Base-by-base conservation (phyloP, 2,329 filamentous ascomycete species). In the Clonostachys chloroleuca region DNA sequence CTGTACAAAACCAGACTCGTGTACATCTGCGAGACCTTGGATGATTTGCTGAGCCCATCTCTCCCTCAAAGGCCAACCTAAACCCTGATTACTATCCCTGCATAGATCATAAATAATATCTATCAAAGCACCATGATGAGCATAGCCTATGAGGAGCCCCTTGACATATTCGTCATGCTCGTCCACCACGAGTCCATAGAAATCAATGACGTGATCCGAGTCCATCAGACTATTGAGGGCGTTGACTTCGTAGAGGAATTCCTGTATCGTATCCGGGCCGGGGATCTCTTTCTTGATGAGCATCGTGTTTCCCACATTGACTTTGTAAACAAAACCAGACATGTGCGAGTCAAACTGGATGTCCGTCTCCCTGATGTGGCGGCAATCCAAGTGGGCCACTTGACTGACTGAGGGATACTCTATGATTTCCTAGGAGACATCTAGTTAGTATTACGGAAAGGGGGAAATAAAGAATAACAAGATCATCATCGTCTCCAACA, bases 221-320 rank as follows among this genome's bases (percentile, higher is more conserved):
- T 80, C 82, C 40, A 78, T 76, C 14, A 99, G 74, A 33, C 83
- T 82, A 63, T 87, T 85, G n/a, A 99, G 80, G 5, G 92, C 92
- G 63, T 97, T 96, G 63, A 96, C 88, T 68, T 99, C 94, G 64
- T 99, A 99, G 3, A 97, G 73, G 59, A 99, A 99, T 63, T 97
- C 94, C 52, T 97, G 92, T 17, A 97, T 86, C 0, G 89, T 94
- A 58, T 97, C 92, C 3, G 92, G 92, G 2, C 92, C 92, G 1
- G 94, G 94, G 14, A 99, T 97, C 61, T 99, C 94, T 65, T 99
- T 99, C 67, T 97, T 97, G 68, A 99, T 96, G 57, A 91, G 86
- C 2, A 82, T 72, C 48, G 77, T 71, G 10, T 80, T 83, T 49
- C 80, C 73, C 35, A 91, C 80, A 13, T 73, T 78, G 48, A 99